These are phyloP conservation scores for Geosmithia morbida DNA, from an alignment of 2,329 filamentous ascomycete species.

Conservation along the genomic window DNA sequence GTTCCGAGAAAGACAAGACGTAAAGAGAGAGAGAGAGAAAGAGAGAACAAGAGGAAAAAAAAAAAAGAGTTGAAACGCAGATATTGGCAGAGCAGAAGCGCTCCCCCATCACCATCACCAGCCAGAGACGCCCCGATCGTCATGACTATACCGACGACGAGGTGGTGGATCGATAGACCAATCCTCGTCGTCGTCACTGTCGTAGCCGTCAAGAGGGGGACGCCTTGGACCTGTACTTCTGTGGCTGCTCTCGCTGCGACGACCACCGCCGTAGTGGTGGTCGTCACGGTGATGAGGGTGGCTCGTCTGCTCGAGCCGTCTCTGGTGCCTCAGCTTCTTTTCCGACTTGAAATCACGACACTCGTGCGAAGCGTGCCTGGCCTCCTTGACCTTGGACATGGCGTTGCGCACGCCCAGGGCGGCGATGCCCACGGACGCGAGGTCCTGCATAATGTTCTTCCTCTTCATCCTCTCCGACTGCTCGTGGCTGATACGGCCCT, in stretches of 20 bases:
- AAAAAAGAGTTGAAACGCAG: not conserved
- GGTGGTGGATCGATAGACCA: not conserved
- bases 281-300: slow-evolving; percentile 14
- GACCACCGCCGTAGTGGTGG: too few relatives aligned
- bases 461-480: slow-evolving; percentile 43
- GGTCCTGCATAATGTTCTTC: slow-evolving; percentile 41
- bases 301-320: slow-evolving; percentile 19
- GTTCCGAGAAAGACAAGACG: too few relatives aligned
- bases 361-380: slow-evolving; percentile 32
- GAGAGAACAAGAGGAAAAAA: too few relatives aligned
- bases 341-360: slow-evolving; percentile 33
- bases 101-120: too few relatives aligned
- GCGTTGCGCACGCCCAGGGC: slow-evolving; percentile 43
- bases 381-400: slow-evolving; percentile 40
- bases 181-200: slow-evolving; percentile 23
- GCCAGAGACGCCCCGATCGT: not conserved
- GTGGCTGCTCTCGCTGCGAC: too few relatives aligned
- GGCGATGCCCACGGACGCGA: slow-evolving; percentile 42
- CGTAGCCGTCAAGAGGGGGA: slow-evolving; percentile 10
- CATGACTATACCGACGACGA: not conserved
- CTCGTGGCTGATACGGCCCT: slow-evolving; percentile 33
- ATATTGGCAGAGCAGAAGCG: not conserved
- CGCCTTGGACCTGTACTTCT: too few relatives aligned
- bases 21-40: too few relatives aligned
- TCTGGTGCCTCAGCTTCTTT: slow-evolving; percentile 33